These are phyloP conservation scores for Cystobasidium ongulense DNA, from an alignment of 768 basidiomycete genomes.

Conservation along the genomic window DNA sequence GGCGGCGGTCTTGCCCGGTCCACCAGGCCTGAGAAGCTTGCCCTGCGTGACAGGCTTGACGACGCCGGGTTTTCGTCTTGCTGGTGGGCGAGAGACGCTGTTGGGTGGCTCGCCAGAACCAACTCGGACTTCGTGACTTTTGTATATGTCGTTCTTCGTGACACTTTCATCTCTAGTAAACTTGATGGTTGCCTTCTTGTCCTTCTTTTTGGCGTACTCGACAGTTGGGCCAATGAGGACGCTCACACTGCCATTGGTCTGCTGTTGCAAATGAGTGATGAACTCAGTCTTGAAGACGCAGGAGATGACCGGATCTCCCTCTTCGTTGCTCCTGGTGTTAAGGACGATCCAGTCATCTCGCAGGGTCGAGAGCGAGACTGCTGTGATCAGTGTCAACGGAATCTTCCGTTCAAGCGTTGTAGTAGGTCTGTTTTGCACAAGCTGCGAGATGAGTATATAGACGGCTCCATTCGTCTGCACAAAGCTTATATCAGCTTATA, in stretches of 20 bases:
- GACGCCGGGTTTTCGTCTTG: slow-evolving; percentile 77
- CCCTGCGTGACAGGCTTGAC: slow-evolving; percentile 78
- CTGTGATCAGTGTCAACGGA: slow-evolving; percentile 74
- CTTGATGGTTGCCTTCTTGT: slow-evolving; percentile 79
- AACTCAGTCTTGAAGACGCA: slow-evolving; percentile 96
- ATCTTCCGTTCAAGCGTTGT: slow-evolving; percentile 76
- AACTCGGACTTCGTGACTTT: slow-evolving; percentile 83
- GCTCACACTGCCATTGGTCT: slow-evolving; percentile 67
- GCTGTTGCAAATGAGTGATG: slow-evolving; percentile 65
- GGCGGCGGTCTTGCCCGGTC: slow-evolving; percentile 45
- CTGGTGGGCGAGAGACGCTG: slow-evolving; percentile 72
- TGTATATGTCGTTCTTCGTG: slow-evolving; percentile 70
- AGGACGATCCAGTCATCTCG: slow-evolving; percentile 90
- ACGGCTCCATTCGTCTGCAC: slow-evolving; percentile 73
- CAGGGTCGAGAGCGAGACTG: slow-evolving; percentile 74
- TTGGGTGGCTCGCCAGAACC: slow-evolving; percentile 74
- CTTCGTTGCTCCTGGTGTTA: slow-evolving; percentile 70
- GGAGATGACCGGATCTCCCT: slow-evolving; percentile 86
- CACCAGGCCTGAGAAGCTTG: slow-evolving; percentile 67
- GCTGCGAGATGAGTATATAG: slow-evolving; percentile 60
- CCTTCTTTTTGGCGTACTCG: slow-evolving; percentile 92
- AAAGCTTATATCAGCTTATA: not conserved
- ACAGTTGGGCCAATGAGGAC: slow-evolving; percentile 64
- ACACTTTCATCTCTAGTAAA: slow-evolving; percentile 83
- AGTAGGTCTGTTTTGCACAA: slow-evolving; percentile 54